Percentiles rank a stretch among this genome's conserved stretches.
Conservation (phyloP, 441 rosid genomes). For the Eutrema salsugineum region DNA sequence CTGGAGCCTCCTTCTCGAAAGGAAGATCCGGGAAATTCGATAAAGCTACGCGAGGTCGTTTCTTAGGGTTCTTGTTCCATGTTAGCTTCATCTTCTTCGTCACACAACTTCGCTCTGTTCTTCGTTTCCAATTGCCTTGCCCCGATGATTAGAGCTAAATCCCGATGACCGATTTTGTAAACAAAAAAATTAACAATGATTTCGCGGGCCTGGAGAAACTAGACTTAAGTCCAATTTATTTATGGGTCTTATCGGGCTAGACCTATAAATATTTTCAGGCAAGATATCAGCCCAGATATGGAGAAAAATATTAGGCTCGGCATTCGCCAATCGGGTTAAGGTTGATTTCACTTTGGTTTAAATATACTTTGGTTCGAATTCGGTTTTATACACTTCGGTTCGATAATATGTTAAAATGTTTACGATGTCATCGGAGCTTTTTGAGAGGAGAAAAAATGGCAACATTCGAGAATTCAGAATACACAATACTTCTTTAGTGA, state of each 20-base stretch:
- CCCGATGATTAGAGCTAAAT: background rate
- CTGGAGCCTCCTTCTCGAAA: constrained; percentile 38
- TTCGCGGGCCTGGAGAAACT: background rate
- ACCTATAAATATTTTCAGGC: background rate
- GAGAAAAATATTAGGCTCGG: background rate
- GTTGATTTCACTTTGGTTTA: background rate
- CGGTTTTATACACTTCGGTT: background rate
- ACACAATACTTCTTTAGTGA: background rate
- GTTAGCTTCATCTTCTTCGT: constrained; percentile 60
- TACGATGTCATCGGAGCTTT: background rate
- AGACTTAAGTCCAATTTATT: background rate
- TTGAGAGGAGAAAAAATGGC: background rate
- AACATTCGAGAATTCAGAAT: background rate
- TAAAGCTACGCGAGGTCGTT: constrained; percentile 46
- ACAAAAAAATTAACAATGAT: background rate
- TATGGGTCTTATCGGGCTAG: background rate
- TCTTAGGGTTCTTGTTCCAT: constrained; percentile 61
- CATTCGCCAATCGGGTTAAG: background rate
- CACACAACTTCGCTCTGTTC: background rate
- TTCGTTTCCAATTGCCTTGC: background rate
- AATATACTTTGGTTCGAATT: background rate
- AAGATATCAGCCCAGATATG: no score
- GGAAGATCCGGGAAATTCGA: constrained; percentile 54
- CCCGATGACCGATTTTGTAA: background rate
- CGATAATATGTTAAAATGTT: background rate